Base-by-base conservation (phyloP, 164 flowering plant species). In the Protea cynaroides region DNA sequence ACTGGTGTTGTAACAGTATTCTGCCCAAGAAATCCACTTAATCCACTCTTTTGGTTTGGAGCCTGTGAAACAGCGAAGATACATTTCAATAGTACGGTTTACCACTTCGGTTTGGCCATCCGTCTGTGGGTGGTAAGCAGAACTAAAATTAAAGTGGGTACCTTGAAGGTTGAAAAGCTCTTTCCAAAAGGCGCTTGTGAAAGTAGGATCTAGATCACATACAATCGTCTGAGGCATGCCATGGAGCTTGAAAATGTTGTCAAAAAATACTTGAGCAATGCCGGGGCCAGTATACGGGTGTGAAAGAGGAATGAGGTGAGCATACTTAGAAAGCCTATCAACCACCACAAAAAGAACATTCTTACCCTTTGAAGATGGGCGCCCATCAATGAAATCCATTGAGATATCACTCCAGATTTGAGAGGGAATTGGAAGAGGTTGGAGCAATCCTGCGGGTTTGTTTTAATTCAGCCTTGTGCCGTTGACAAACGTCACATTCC, bases 401-500 rank as follows among this genome's bases (percentile, higher is more conserved):
- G 55, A 46, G 4, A 58, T 58, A 3, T 58, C 18, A 1, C 7
- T 18, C 43, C 44, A 58, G 23, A 58, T 18, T 21, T 1, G 36
- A 1, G 2, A 3, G 5, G 5, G 34, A 29, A 29, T 29, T 3
- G 34, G 34, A 29, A 29, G 34, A 2, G 34, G 61, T 58, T 58
- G 53, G 2, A 47, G 19, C 1, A 62, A 11, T 0, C 36, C 21
- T 21, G 64, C 38, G 0, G 64, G 54, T 46, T 51, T 9, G 36
- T n/a, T 23, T 4, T 14, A 24, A 22, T 19, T 62, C 37, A 4
- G 23, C 7, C 11, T 60, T 60, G 25, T 40, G 4, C 1, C 50
- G 38, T 46, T 62, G 64, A 25, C 25, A 61, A 6, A 12, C 15
- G 13, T 62, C 38, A 62, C 37, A 62, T n/a, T n/a, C n/a, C n/a